phyloP scores from a whole-genome alignment of 495 filamentous ascomycete species.

The Aspergillus panamensis region DNA sequence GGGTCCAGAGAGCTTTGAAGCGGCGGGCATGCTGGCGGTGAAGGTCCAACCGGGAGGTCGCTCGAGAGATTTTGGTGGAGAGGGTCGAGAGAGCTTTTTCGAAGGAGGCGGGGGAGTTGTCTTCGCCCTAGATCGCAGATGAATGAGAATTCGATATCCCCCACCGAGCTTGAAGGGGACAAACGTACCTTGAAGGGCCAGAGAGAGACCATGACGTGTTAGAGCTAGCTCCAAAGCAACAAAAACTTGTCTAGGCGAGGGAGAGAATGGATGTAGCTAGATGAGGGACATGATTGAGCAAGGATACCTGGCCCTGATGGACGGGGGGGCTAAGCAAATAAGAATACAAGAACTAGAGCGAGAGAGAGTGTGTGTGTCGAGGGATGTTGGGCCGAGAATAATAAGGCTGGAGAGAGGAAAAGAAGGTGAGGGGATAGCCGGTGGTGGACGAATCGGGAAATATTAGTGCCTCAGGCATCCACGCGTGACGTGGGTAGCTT shows the following conservation, averaged over 20 bases:
- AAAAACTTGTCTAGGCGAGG: not conserved
- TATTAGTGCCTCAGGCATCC: conserved; percentile 2
- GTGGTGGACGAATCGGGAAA: not conserved
- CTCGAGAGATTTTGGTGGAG: conserved; percentile 71
- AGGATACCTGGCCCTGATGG: not conserved
- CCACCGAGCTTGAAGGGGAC: not conserved
- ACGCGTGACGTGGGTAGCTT: not conserved
- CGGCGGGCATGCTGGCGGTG: conserved; percentile 69
- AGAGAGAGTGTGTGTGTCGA: not conserved
- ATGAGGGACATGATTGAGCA: not conserved
- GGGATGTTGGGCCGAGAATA: not conserved
- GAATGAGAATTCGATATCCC: not conserved
- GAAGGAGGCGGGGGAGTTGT: conserved; percentile 84
- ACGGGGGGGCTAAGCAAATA: conserved; percentile 6
- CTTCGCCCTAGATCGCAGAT: conserved; percentile 56
- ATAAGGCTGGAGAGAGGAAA: not conserved
- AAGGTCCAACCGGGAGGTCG: conserved; percentile 65
- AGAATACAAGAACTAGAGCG: conserved; percentile 2
- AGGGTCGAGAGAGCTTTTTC: conserved; percentile 84
- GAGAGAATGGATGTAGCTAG: conserved; percentile 2
- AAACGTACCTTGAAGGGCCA: conserved; percentile 79
- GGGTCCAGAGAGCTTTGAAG: conserved; percentile 79
- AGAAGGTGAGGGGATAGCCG: not conserved
- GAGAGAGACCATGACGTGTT: conserved; percentile 68
- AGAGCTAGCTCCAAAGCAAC: conserved; percentile 28